phyloP scores from a whole-genome alignment of 257 asterid species.

The Solanum bulbocastanum region DNA sequence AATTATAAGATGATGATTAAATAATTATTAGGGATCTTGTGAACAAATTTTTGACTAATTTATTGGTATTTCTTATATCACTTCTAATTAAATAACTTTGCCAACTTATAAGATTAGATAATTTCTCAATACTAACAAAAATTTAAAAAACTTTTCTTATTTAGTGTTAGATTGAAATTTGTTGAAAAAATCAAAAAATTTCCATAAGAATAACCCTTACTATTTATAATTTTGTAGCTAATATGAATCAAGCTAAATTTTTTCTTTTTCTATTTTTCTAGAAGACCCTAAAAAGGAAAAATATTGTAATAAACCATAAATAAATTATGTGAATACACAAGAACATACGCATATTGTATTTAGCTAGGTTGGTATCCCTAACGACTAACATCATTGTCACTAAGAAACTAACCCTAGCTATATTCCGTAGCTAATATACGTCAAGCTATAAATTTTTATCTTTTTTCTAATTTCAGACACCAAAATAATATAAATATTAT shows the following conservation, averaged over 20 bases:
- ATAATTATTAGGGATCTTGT: neutral
- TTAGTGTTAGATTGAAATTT: too few species aligned
- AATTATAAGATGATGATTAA: neutral
- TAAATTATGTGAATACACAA: neutral
- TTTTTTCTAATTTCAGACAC: neutral
- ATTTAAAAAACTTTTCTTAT: neutral
- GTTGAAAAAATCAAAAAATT: too few species aligned
- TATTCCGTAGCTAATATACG: neutral
- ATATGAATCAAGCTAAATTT: too few species aligned
- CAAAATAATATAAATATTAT: neutral
- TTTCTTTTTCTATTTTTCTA: too few species aligned
- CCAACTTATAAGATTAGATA: neutral
- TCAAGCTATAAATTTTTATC: neutral
- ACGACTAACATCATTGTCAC: neutral
- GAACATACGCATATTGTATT: neutral
- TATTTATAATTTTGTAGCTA: too few species aligned
- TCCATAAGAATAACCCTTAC: too few species aligned
- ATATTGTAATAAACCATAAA: too few species aligned
- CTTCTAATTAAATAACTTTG: neutral
- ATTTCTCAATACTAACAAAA: too few species aligned
- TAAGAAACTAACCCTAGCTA: neutral
- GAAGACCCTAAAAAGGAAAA: neutral
- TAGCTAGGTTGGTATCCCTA: neutral
- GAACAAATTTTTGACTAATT: neutral
- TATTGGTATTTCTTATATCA: neutral